Base-by-base conservation (phyloP, 2,329 filamentous ascomycete genomes). In the Metarhizium sp. region DNA sequence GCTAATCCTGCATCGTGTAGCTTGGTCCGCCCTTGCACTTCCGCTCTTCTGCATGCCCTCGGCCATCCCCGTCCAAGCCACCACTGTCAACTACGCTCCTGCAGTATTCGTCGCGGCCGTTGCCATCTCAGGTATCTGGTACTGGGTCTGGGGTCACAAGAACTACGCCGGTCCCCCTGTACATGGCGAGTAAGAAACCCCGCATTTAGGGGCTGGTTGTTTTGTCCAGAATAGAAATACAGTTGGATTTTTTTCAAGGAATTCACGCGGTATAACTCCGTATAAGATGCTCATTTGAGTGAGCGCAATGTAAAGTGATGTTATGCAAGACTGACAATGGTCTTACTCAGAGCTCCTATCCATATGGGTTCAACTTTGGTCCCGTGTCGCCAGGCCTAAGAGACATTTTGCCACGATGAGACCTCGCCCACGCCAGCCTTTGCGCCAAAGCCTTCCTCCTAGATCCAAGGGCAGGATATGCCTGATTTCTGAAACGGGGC, bases 31-130 rank as follows among this genome's bases (percentile, higher is more conserved):
- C 14, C 77, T 90, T 54, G 85, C 84, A 40, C 80, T 89, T 53
- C 85, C 86, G 1, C 78, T 90, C 16, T 90, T 90, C 75, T 90
- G 83, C 70, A 87, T 88, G 83, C 86, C 85, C 0, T 78, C 82
- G 0, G 70, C 70, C 47, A 72, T 87, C n/a, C 82, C 82, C 6
- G 82, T 87, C 43, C 78, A 76, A 0, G 69, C 65, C 34, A 66
- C 71, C 18, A 77, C 74, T 43, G 85, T 89, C 75, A 90, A 90
- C 75, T 90, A 88, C 68, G 86, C 86, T 1, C 83, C 83, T 14
- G 86, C 84, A 38, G 86, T 90, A n/a, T 88, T 90, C 61, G 79
- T 86, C 30, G 84, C 76, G 5, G 85, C 87, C 59, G 78, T 80
- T 54, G 51, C 74, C 43, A 77, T 89, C 56, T 81, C 86, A 1